phyloP scores from a whole-genome alignment of 352 stramenopile genomes.

The Phytophthora litchii region DNA sequence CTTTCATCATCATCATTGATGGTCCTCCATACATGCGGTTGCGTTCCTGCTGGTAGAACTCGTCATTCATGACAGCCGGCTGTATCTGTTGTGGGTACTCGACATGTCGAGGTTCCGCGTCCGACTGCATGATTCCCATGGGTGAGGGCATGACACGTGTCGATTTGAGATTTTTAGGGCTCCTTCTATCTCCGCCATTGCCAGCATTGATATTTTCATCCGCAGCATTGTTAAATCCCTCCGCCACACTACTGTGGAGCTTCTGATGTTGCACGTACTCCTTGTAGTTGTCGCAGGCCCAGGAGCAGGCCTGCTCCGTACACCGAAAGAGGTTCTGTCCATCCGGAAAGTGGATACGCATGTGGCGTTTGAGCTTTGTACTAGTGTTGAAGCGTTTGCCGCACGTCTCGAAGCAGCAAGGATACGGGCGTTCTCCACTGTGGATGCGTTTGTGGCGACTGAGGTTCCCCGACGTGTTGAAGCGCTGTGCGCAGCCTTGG shows the following conservation, averaged over 20 bases:
- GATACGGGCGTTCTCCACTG: constrained; percentile 82
- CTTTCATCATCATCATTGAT: constrained; percentile 38
- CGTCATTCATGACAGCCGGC: constrained; percentile 15
- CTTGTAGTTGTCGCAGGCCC: constrained; percentile 86
- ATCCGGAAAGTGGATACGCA: constrained; percentile 87
- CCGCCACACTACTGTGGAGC: constrained; percentile 46
- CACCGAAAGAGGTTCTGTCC: constrained; percentile 79
- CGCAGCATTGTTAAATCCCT: constrained; percentile 24
- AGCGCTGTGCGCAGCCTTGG: constrained; percentile 74
- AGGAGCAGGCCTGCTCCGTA: constrained; percentile 51
- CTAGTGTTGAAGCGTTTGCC: constrained; percentile 89
- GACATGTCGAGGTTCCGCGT: constrained; percentile 10
- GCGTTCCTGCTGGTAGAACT: constrained; percentile 44
- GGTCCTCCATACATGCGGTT: constrained; percentile 29
- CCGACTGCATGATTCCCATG: constrained; percentile 13
- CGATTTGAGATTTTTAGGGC: constrained; percentile 12
- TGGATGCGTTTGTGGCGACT: constrained; percentile 90
- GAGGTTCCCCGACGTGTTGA: constrained; percentile 89
- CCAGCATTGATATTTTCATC: constrained; percentile 29
- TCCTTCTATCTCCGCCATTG: constrained; percentile 4
- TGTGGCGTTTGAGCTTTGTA: constrained; percentile 90
- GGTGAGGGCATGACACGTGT: constrained; percentile 13
- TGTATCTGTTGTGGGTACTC: constrained; percentile 21
- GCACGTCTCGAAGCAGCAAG: constrained; percentile 77
- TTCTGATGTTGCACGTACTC: constrained; percentile 81